These are phyloP conservation scores for Rhizopogon vesiculosus DNA, from an alignment of 768 basidiomycete species.

Conservation along the genomic window DNA sequence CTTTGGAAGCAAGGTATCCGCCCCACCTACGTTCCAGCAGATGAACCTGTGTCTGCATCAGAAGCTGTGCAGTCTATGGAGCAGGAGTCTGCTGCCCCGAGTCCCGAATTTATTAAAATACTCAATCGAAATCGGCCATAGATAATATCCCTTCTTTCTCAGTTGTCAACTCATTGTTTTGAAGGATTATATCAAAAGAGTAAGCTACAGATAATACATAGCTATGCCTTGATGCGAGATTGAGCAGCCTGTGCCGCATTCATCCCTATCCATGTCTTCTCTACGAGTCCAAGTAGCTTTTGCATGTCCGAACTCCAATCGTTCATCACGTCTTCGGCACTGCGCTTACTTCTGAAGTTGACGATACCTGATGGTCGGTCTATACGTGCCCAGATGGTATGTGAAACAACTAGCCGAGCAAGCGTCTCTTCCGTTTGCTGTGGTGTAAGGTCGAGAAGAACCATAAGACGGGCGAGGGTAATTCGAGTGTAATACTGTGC, in stretches of 20 bases:
- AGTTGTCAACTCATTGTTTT: not conserved
- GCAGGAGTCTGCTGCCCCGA: not conserved
- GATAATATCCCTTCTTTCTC: not conserved
- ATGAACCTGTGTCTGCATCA: constrained; percentile 29
- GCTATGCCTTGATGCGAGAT: constrained; percentile 48
- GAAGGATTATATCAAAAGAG: not conserved
- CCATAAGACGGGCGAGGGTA: constrained; percentile 73
- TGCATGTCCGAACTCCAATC: constrained; percentile 98
- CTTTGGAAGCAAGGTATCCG: constrained; percentile 68
- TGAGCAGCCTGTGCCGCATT: constrained; percentile 87
- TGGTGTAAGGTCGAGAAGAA: constrained; percentile 79
- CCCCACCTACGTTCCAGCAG: constrained; percentile 60
- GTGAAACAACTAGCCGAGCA: constrained; percentile 84
- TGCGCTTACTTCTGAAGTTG: constrained; percentile 78
- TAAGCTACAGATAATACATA: constrained; percentile 1
- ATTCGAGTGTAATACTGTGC: constrained; percentile 95
- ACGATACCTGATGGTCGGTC: constrained; percentile 91
- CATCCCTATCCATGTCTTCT: constrained; percentile 99
- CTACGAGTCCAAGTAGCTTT: constrained; percentile 83
- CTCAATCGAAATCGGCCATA: not conserved
- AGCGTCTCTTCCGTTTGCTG: constrained; percentile 87
- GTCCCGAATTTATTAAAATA: constrained; percentile 9
- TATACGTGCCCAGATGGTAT: constrained; percentile 89
- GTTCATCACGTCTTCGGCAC: constrained; percentile 92
- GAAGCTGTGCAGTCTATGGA: constrained; percentile 14